Base-by-base conservation (phyloP, 495 filamentous ascomycete species). In the Penicillium bialowiezense region DNA sequence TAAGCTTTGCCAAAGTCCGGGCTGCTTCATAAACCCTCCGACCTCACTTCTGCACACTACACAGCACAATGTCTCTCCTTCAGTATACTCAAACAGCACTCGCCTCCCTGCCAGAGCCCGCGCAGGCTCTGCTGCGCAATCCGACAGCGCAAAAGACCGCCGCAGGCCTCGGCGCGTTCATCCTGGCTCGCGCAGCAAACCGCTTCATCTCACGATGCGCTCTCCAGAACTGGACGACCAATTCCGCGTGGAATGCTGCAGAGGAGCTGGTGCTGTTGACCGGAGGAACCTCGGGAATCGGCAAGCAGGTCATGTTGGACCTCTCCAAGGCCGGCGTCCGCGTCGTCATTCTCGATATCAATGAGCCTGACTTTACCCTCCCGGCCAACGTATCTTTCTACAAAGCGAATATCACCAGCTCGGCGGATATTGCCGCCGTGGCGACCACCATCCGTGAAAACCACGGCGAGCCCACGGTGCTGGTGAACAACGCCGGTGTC, bases 401-500 rank as follows among this genome's bases (percentile, higher is more conserved):
- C 58, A 63, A 71, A 35, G 76, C 75, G 58, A 75, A 84, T 59
- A 73, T 85, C 58, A 80, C 78, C 23, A 73, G 69, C 18, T 69
- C 70, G 0, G 59, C 59, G 17, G 68, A 57, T 40, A 71, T 85
- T 38, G 61, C 64, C 14, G 41, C 65, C 17, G 64, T 73, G 3
- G 80, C 70, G 5, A 63, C 67, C 31, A 58, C 64, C 2, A 74
- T 85, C 48, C 73, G 75, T 35, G 56, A 54, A 5, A 59, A 70
- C 3, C 67, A 74, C 26, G 73, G 81, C 48, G 62, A 75, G 33
- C 74, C 79, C 9, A 75, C 73, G 0, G 74, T 86, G 10, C 64
- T 84, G 35, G 62, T 85, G 55, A 85, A 85, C 70, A 86, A 86
- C 46, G 82, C 82, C 10, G 80, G 80, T 26, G 69, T 84, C 21